Evolutionary conservation across 257 asterid genomes (phyloP).

Genomic region (Buddleja alternifolia): DNA sequence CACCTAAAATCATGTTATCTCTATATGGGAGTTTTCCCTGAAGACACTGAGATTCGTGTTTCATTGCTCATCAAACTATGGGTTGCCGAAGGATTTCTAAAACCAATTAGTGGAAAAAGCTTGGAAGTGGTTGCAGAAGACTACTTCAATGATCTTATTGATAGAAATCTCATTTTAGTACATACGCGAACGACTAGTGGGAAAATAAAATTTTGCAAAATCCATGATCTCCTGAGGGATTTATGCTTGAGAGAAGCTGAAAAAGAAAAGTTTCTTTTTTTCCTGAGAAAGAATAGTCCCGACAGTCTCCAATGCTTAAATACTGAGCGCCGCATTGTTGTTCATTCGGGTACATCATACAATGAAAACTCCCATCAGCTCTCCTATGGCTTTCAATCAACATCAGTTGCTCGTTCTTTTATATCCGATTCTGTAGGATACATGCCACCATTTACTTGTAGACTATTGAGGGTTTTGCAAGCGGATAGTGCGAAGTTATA

Average conservation of each 20-base stretch:
- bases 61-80: slow-evolving; percentile 11
- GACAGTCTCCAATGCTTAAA: not conserved
- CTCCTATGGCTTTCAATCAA: not conserved
- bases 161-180: too few relatives aligned
- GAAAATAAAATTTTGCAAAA: too few relatives aligned
- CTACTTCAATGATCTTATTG: too few relatives aligned
- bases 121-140: too few relatives aligned
- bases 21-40: slow-evolving; percentile 11
- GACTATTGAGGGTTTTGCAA: not conserved
- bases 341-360: not conserved
- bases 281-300: not conserved
- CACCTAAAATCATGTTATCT: slow-evolving; percentile 31
- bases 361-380: too few relatives aligned
- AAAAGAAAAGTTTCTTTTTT: slow-evolving; percentile 5
- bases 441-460: not conserved
- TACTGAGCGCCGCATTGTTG: slow-evolving; percentile 14
- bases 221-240: slow-evolving; percentile 32
- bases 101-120: too few relatives aligned
- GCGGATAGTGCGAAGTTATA: not conserved
- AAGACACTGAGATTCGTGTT: slow-evolving; percentile 11
- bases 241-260: slow-evolving; percentile 19
- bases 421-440: not conserved
- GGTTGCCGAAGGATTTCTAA: slow-evolving; percentile 35
- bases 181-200: too few relatives aligned
- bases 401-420: slow-evolving; percentile 4